phyloP scores from a whole-genome alignment of 176 grass and related monocot genomes.

The Coix lacrymajobi region DNA sequence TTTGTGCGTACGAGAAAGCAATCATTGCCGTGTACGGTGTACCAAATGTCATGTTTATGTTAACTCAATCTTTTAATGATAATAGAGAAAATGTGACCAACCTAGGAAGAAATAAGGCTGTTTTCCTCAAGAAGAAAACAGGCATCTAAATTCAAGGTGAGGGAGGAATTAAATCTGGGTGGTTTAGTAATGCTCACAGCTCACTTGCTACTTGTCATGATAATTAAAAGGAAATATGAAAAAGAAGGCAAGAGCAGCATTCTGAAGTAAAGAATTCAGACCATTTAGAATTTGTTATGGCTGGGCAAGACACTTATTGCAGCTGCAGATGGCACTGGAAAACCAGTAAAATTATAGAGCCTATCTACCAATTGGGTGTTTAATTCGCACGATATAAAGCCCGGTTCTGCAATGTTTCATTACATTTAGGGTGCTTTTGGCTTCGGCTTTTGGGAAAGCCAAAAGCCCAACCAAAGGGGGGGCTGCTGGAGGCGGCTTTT shows the following conservation, averaged over 20 bases:
- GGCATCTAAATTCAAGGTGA: background rate
- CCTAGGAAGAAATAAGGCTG: background rate
- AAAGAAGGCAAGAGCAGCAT: background rate
- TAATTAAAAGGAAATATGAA: background rate
- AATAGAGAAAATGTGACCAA: background rate
- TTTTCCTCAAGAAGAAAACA: background rate
- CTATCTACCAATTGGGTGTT: background rate
- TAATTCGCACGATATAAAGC: background rate
- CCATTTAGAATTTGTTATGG: background rate
- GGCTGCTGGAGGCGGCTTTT: no score
- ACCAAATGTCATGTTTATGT: background rate
- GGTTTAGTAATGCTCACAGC: background rate
- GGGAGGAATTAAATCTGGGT: background rate
- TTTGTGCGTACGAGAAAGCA: background rate
- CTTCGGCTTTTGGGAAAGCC: no score
- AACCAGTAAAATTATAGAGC: background rate
- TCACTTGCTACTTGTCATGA: background rate
- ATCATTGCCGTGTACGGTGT: background rate
- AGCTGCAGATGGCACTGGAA: background rate
- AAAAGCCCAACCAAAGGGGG: no score
- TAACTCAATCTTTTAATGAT: background rate
- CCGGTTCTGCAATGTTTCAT: background rate
- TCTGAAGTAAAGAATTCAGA: background rate
- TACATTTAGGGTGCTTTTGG: no score
- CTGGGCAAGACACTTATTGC: background rate